These are phyloP conservation scores for Murraya paniculata DNA, from an alignment of 345 rosid genomes.

Conservation along the genomic window DNA sequence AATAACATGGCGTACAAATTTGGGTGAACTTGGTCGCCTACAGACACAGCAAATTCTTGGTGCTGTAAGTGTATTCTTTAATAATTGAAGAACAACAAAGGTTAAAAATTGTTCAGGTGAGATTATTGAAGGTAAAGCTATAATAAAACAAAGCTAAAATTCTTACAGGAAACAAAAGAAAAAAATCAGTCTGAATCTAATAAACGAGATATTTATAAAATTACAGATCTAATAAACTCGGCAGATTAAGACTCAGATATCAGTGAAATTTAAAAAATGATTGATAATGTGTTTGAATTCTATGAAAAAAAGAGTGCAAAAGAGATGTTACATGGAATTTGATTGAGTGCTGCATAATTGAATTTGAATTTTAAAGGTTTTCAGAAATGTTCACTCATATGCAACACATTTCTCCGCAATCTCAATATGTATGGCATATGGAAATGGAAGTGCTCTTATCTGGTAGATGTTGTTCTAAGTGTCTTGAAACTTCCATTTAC, in stretches of 20 bases:
- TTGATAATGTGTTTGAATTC: too few species aligned
- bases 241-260: too few species aligned
- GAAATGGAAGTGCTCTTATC: not conserved
- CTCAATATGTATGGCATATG: not conserved
- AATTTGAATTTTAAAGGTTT: not conserved
- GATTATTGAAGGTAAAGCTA: not conserved
- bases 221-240: not conserved
- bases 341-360: not conserved
- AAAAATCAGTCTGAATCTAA: not conserved
- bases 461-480: conserved; percentile 6
- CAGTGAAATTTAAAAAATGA: too few species aligned
- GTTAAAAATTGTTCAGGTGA: not conserved
- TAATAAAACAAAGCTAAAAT: too few species aligned
- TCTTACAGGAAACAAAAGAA: too few species aligned
- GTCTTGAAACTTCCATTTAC: conserved; percentile 22
- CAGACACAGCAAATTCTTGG: conserved; percentile 98
- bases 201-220: too few species aligned
- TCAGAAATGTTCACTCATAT: not conserved
- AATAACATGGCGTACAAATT: conserved; percentile 93
- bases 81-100: not conserved
- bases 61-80: conserved; percentile 49
- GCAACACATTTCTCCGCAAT: not conserved
- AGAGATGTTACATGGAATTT: too few species aligned
- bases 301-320: too few species aligned
- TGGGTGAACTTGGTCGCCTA: conserved; percentile 97